Base-by-base conservation (phyloP, 495 filamentous ascomycete genomes). In the Cenococcum geophilum region DNA sequence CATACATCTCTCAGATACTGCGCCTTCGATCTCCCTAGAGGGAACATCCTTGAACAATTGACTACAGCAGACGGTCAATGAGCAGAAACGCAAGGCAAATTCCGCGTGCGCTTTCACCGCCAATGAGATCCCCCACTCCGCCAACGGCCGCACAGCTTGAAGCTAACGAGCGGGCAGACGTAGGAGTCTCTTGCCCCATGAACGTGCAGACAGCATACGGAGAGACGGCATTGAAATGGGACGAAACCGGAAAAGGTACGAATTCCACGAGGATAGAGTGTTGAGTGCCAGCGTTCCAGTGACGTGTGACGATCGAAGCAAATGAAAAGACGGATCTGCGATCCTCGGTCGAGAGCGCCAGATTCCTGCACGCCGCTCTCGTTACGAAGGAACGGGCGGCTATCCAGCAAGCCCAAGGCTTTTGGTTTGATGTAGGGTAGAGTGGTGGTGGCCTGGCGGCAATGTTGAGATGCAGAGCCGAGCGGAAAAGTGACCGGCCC, bases 371-470 rank as follows among this genome's bases (percentile, higher is more conserved):
- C 21, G 49, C 49, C 10, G 49, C 49, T 23, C 21, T 32, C 25
- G 6, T 25, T 52, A 32, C 49, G 49, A 52, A 16, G 16, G 49
- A 32, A 16, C 49, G 49, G 49, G 48, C 48, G 48, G 48, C 48
- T 21, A 16, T 23, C 23, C 21, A 52, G 49, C 49, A 52, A 18
- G 49, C 23, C 49, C 25, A 25, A 27, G 21, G 22, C 11, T 16
- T 52, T 23, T 4, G 23, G 14, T 1, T 1, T 45, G 18, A 16
- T 45, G 14, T 45, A 18, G 12, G 40, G 11, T 18, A 45, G 40
- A 45, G 40, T 45, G 18, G 40, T 45, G 40, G 40, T 16, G 12
- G 11, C 40, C 12, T 45, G 40, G 40, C 40, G 40, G 40, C 40
- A 45, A 18, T 16, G 40, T 14, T 18, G 12, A 40, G 36, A 45